Evolutionary conservation across 192 early-diverging fungal species (phyloP), one percentile per base, ranked within the genome.

Genomic region (Spizellomyces sp.): DNA sequence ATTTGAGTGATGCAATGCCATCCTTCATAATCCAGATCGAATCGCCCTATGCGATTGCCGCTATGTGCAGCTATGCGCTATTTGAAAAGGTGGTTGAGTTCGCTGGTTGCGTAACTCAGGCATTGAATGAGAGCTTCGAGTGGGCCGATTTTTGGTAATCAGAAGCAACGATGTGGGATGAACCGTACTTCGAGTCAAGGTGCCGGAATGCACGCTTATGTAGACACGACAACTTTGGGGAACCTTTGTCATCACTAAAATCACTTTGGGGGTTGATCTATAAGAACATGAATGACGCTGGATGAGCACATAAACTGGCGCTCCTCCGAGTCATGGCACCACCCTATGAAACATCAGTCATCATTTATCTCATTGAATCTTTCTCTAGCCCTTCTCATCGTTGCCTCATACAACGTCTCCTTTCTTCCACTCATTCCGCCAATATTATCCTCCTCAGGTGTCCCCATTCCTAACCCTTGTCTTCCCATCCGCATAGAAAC

Each of bases 81-180:
- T 36, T 36, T 36, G 27, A 36, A 36, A 36, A 36, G 0, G 27
- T 36, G 27, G 27, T 36, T 36, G 27, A 36, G n/a, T n/a, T n/a
- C n/a, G n/a, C n/a, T n/a, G n/a, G n/a, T n/a, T n/a, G n/a, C n/a
- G n/a, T n/a, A n/a, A n/a, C n/a, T n/a, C n/a, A n/a, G n/a, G 27
- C 27, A 36, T 36, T 36, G 27, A 0, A 36, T 36, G 27, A 36
- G 27, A 36, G 27, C 27, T 36, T 89, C 88, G 87, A 88, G 90
- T 91, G 88, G 89, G 90, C 90, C 89, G n/a, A 87, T 90, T 90
- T 91, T 90, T 87, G 88, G 3, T 36, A 36, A 36, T 36, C 27
- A 36, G 89, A 90, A 90, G 87, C 91, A 90, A 88, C 84, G 87
- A 90, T 89, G 87, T 87, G 86, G 89, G 89, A 90, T 90, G 91